Conservation (phyloP, 2,329 filamentous ascomycete species). For the Aspergillus transmontanensis region DNA sequence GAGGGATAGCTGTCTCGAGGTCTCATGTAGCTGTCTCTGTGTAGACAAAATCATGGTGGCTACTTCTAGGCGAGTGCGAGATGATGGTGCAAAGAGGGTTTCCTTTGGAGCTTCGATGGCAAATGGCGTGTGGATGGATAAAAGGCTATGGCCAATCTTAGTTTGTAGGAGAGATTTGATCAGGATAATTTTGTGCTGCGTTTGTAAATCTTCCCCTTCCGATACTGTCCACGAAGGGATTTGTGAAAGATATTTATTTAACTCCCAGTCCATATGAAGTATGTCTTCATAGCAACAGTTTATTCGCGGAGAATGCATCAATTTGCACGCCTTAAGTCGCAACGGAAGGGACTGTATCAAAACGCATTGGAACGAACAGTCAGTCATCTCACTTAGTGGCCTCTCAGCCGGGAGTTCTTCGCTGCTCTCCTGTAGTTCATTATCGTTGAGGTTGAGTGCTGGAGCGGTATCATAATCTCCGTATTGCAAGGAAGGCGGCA, state of each 20-base stretch:
- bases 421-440: constrained; percentile 46
- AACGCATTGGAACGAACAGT: constrained; percentile 38
- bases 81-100: constrained; percentile 37
- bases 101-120: constrained; percentile 37
- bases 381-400: constrained; percentile 37
- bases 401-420: constrained; percentile 33
- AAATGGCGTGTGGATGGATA: constrained; percentile 45
- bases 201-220: constrained; percentile 22
- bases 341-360: constrained; percentile 34
- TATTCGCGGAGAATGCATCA: constrained; percentile 42
- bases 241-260: constrained; percentile 35
- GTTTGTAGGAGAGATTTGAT: constrained; percentile 38
- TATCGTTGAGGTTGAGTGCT: constrained; percentile 55
- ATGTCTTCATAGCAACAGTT: constrained; percentile 45
- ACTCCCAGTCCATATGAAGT: constrained; percentile 41
- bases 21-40: constrained; percentile 38
- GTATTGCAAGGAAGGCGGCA: constrained; percentile 50
- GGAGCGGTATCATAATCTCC: constrained; percentile 52
- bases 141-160: constrained; percentile 37
- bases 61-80: constrained; percentile 38
- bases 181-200: constrained; percentile 32
- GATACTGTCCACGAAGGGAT: constrained; percentile 36
- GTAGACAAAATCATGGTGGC: constrained; percentile 41
- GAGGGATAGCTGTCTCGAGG: constrained; percentile 34
- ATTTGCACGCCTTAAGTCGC: constrained; percentile 33